Percentiles rank a stretch among this genome's conserved stretches.
phyloP scores from a whole-genome alignment of 2,329 filamentous ascomycete species.

The Fusarium sp. region DNA sequence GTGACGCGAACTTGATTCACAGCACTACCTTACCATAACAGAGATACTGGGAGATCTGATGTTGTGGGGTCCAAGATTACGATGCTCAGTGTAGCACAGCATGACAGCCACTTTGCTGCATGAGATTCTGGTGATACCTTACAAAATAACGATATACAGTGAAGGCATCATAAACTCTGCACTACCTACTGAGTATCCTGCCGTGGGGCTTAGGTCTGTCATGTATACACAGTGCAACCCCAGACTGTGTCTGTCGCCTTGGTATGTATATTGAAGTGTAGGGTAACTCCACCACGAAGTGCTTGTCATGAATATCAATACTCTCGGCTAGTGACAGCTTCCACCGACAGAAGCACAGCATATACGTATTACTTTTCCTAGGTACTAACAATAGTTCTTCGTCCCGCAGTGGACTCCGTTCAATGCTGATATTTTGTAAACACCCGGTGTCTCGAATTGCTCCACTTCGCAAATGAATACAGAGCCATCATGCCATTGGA shows the following conservation, averaged over 20 bases:
- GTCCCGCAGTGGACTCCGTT: not conserved
- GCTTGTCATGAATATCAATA: not conserved
- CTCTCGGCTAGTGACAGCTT: constrained; percentile 3
- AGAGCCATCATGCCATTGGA: not conserved
- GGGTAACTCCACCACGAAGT: constrained; percentile 11
- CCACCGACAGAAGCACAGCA: not conserved
- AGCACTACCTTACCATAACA: not conserved
- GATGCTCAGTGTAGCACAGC: constrained; percentile 19
- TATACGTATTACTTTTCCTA: constrained; percentile 3
- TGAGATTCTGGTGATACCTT: not conserved
- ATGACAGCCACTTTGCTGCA: not conserved
- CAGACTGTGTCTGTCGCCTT: constrained; percentile 4
- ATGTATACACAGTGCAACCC: not conserved
- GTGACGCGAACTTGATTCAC: constrained; percentile 12
- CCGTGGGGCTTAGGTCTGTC: not conserved
- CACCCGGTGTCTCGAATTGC: not conserved
- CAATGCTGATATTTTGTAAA: not conserved
- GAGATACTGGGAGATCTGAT: constrained; percentile 16
- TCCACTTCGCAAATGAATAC: constrained; percentile 10
- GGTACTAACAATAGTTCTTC: not conserved
- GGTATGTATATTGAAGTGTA: not conserved
- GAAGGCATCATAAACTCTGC: not conserved
- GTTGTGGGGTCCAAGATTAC: constrained; percentile 11
- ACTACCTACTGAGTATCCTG: not conserved
- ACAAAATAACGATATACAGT: constrained; percentile 11